These are phyloP conservation scores for Trichoderma sp. DNA, from an alignment of 2,329 filamentous ascomycete species.

Conservation along the genomic window DNA sequence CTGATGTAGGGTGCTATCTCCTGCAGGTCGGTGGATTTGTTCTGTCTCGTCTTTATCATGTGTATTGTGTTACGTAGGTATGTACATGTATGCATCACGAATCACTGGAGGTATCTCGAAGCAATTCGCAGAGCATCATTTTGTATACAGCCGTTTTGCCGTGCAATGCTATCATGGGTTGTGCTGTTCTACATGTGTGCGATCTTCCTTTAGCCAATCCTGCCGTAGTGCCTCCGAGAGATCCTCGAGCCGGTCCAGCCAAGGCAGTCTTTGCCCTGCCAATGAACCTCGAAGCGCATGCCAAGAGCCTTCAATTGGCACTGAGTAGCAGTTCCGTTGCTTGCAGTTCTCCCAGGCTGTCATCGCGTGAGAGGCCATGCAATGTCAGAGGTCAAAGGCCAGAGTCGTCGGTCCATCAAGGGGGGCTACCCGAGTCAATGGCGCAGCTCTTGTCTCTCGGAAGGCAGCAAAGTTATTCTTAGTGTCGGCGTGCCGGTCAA, in stretches of 20 bases:
- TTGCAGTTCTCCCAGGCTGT: neutral
- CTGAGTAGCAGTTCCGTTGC: neutral
- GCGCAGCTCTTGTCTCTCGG: neutral
- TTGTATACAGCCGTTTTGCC: too few relatives aligned
- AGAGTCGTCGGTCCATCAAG: neutral
- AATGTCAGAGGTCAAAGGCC: neutral
- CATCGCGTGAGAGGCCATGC: neutral
- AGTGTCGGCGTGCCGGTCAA: neutral
- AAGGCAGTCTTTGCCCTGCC: too few relatives aligned
- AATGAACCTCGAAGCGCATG: too few relatives aligned
- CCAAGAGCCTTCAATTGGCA: too few relatives aligned
- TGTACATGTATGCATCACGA: too few relatives aligned
- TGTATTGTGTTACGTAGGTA: neutral
- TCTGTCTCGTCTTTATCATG: neutral
- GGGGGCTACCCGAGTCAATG: slow-evolving; percentile 1
- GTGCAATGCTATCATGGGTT: too few relatives aligned
- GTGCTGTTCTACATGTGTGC: too few relatives aligned
- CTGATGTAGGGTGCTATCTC: neutral
- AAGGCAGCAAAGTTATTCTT: neutral
- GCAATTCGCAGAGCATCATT: too few relatives aligned
- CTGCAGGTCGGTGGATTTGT: neutral
- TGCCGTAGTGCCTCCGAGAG: neutral
- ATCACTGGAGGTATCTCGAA: too few relatives aligned
- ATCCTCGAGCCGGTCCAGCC: neutral
- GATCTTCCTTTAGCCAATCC: neutral